These are phyloP conservation scores for Rhytidhysteron rufulum DNA, from an alignment of 2,329 filamentous ascomycete genomes.

Conservation along the genomic window DNA sequence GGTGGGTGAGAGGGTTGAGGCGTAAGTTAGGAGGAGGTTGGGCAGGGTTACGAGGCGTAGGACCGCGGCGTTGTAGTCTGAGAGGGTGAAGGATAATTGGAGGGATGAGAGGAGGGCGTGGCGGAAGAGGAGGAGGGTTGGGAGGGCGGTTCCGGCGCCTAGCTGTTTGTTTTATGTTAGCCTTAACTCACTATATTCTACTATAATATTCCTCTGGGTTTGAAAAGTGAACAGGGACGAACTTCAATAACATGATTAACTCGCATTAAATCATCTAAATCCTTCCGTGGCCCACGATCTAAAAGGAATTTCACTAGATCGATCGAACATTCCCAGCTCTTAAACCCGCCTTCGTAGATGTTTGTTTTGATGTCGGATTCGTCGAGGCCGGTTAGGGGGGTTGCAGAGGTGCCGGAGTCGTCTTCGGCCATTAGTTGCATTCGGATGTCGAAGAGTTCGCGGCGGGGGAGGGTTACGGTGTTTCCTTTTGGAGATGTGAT, in stretches of 20 bases:
- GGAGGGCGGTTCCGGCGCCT: conserved; percentile 74
- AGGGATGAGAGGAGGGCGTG: conserved; percentile 50
- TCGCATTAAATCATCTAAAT: conserved; percentile 46
- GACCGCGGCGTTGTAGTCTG: conserved; percentile 78
- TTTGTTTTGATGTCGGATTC: conserved; percentile 74
- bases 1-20: conserved; percentile 20
- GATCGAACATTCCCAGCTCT: conserved; percentile 83
- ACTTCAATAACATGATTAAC: conserved; percentile 50
- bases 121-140: conserved; percentile 67
- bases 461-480: conserved; percentile 59
- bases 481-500: conserved; percentile 58
- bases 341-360: conserved; percentile 83
- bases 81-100: conserved; percentile 60
- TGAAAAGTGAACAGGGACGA: conserved; percentile 1
- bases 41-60: conserved; percentile 75
- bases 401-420: conserved; percentile 35
- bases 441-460: conserved; percentile 77
- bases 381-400: conserved; percentile 45
- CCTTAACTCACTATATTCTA: background rate
- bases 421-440: conserved; percentile 75
- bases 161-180: conserved; percentile 49
- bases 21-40: conserved; percentile 70
- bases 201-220: background rate
- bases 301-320: conserved; percentile 67
- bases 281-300: conserved; percentile 46